Evolutionary conservation across 306 rosid species (phyloP).

Genomic region (Lupinus albus): DNA sequence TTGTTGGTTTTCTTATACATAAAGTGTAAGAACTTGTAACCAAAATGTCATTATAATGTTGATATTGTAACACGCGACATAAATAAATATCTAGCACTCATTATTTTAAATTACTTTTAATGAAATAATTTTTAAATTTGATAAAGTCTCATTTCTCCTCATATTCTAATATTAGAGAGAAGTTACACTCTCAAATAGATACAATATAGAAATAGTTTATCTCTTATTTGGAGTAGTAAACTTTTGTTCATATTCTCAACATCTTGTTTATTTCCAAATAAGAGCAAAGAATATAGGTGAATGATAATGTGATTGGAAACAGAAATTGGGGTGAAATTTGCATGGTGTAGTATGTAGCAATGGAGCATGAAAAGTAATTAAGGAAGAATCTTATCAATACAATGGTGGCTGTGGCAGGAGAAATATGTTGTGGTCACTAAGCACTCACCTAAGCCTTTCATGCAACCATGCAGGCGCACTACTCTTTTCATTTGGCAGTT

Average conservation of each 20-base stretch:
- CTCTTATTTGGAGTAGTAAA: not conserved
- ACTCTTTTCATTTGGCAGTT: not conserved
- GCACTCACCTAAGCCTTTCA: not conserved
- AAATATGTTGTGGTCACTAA: constrained; percentile 25
- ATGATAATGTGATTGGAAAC: not conserved
- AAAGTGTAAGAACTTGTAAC: too few relatives aligned
- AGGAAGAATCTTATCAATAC: constrained; percentile 6
- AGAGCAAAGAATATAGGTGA: not conserved
- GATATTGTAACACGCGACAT: too few relatives aligned
- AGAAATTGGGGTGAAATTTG: constrained; percentile 1
- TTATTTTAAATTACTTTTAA: too few relatives aligned
- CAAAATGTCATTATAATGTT: too few relatives aligned
- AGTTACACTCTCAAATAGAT: too few relatives aligned
- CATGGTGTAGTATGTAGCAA: not conserved
- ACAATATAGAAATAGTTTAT: too few relatives aligned
- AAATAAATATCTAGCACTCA: too few relatives aligned
- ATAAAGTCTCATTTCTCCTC: too few relatives aligned
- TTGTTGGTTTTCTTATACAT: too few relatives aligned
- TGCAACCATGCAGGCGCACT: not conserved
- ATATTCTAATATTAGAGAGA: too few relatives aligned
- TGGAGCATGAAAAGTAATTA: not conserved
- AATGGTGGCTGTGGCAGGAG: constrained; percentile 22
- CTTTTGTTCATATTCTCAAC: not conserved
- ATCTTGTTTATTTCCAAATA: not conserved
- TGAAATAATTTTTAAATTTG: too few relatives aligned